phyloP scores from a whole-genome alignment of 352 stramenopile species.

The Globisporangium orthogonon region DNA sequence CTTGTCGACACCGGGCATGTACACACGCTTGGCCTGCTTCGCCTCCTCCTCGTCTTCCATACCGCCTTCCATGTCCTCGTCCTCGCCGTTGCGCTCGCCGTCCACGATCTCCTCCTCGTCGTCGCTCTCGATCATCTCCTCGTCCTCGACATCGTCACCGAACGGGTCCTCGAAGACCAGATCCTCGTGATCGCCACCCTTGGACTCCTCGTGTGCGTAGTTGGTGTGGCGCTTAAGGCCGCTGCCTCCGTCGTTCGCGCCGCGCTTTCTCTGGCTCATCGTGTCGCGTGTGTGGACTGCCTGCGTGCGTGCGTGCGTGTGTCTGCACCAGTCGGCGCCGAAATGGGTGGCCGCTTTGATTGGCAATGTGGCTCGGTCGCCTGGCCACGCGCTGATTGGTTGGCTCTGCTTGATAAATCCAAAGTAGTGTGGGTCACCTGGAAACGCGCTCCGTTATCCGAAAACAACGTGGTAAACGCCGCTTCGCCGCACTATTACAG shows the following conservation, averaged over 20 bases:
- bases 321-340: background rate
- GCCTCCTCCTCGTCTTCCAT: conserved; percentile 61
- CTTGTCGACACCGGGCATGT: conserved; percentile 90
- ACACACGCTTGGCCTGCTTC: conserved; percentile 84
- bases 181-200: conserved; percentile 43
- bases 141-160: conserved; percentile 87
- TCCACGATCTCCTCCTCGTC: conserved; percentile 62
- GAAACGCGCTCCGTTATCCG: background rate
- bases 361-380: background rate
- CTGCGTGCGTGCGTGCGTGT: background rate
- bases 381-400: background rate
- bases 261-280: conserved; percentile 78
- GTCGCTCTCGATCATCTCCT: conserved; percentile 86
- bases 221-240: conserved; percentile 51
- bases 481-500: background rate
- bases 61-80: conserved; percentile 45
- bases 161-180: conserved; percentile 88
- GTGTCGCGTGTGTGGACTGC: background rate
- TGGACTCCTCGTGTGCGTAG: conserved; percentile 17
- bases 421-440: background rate
- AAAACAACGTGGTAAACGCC: background rate
- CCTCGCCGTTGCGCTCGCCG: conserved; percentile 30
- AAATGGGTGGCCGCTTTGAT: background rate
- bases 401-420: background rate
- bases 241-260: conserved; percentile 29